Evolutionary conservation across 2,329 filamentous ascomycete genomes (phyloP).

Genomic region (Trichoderma atroviride): DNA sequence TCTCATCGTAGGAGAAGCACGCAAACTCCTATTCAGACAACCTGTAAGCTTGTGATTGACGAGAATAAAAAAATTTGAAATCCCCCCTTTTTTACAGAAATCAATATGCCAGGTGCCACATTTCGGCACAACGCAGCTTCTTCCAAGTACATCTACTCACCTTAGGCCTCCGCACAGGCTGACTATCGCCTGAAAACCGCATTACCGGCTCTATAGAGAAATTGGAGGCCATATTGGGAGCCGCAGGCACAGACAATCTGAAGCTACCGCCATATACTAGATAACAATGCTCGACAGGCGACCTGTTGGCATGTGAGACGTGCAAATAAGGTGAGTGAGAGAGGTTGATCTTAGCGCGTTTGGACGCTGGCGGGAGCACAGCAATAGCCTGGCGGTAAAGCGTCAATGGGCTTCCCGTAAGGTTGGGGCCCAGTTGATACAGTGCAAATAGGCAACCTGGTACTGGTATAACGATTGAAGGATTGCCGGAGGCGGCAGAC

Average conservation of each 20-base stretch:
- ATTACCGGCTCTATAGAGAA: conserved; percentile 72
- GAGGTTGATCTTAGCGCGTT: conserved; percentile 12
- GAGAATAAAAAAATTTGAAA: not conserved
- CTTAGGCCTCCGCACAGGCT: conserved; percentile 74
- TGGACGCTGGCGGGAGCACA: not conserved
- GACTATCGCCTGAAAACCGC: conserved; percentile 67
- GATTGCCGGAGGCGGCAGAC: conserved; percentile 8
- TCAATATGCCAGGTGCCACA: not conserved
- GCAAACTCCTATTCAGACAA: conserved; percentile 70
- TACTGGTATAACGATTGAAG: not conserved
- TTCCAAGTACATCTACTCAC: conserved; percentile 45
- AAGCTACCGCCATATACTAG: not conserved
- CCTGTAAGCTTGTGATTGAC: not conserved
- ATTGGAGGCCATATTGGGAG: conserved; percentile 35
- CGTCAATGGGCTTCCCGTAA: not conserved
- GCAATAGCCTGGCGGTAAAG: not conserved
- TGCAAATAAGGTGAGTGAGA: not conserved
- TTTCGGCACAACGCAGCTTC: not conserved
- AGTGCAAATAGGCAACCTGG: not conserved
- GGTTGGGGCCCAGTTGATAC: not conserved
- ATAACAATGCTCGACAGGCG: not conserved
- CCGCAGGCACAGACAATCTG: not conserved
- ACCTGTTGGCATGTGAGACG: not conserved
- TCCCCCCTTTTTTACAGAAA: not conserved
- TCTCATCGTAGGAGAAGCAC: conserved; percentile 88